phyloP scores from a whole-genome alignment of 2,329 filamentous ascomycete species.

The Fusarium nematophilum region DNA sequence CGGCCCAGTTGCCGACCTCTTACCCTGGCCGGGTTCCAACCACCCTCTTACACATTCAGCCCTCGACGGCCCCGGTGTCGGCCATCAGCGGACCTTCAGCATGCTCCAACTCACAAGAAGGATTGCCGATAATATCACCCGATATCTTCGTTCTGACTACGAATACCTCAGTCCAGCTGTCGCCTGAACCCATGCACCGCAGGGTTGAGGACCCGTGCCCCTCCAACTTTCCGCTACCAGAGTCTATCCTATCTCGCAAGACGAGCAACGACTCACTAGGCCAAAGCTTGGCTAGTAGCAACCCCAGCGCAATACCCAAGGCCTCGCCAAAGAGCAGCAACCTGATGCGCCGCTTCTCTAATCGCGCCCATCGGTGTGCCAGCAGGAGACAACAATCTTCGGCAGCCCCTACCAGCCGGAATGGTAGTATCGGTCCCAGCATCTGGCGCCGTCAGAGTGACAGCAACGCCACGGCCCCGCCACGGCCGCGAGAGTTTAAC shows the following conservation, averaged over 20 bases:
- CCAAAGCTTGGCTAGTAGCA: slow-evolving; percentile 66
- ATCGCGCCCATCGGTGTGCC: slow-evolving; percentile 78
- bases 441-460: slow-evolving; percentile 89
- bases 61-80: slow-evolving; percentile 60
- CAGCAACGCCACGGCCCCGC: slow-evolving; percentile 83
- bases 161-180: slow-evolving; percentile 73
- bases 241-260: slow-evolving; percentile 72
- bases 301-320: slow-evolving; percentile 67
- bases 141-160: slow-evolving; percentile 64
- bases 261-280: slow-evolving; percentile 72
- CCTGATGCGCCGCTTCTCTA: slow-evolving; percentile 87
- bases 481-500: slow-evolving; percentile 61
- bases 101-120: slow-evolving; percentile 65
- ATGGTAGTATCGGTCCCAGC: slow-evolving; percentile 89
- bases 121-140: slow-evolving; percentile 68
- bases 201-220: slow-evolving; percentile 64
- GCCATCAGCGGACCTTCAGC: slow-evolving; percentile 67
- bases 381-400: slow-evolving; percentile 80
- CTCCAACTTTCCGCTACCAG: slow-evolving; percentile 75
- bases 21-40: slow-evolving; percentile 63
- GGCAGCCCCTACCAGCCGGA: slow-evolving; percentile 79
- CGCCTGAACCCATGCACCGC: slow-evolving; percentile 71
- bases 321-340: slow-evolving; percentile 58
- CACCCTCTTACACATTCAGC: slow-evolving; percentile 53
- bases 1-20: slow-evolving; percentile 43